Base-by-base conservation (phyloP, 768 basidiomycete genomes). In the Wakefieldia striispora region DNA sequence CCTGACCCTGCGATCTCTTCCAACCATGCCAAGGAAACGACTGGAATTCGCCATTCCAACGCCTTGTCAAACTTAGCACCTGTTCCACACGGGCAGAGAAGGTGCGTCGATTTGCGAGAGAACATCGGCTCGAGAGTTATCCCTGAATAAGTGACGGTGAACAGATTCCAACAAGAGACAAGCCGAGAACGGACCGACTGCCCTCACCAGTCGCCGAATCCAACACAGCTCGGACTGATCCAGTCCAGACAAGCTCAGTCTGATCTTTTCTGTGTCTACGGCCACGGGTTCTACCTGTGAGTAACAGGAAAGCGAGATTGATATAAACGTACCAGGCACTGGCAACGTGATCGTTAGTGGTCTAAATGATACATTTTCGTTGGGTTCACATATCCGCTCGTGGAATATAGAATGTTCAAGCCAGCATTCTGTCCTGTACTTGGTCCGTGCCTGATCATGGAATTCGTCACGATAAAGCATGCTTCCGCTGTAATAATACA, bases 341-440 rank as follows among this genome's bases (percentile, higher is more conserved):
- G 92, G 91, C 5, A 73, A 71, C 5, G 68, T 45, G 3, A 85
- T 74, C 4, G 58, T 69, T 14, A 97, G 72, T 1, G 93, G 93
- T 4, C 67, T 67, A 58, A 90, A 92, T 0, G 83, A 79, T 12
- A 89, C 63, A 54, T 91, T 83, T 37, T 87, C 86, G 1, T 83
- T 79, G 0, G 80, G 72, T 16, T 70, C 64, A 60, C 87, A 85
- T 43, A 95, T 69, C n/a, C 79, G 76, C 39, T 89, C 86, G 49
- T 85, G 82, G 46, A 80, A 85, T 13, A 92, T 77, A 58, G 90
- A 95, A 38, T 80, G 80, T 65, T 97, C 94, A 1, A 97, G 74
- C 94, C 94, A 97, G 63, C 91, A 95, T 66, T 97, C 94, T 0
- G 94, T 95, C 38, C 93, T 80, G 59, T 83, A 91, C 56, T 82